Percentiles rank a stretch among this genome's conserved stretches.
These are phyloP conservation scores for Pythium plurisporium DNA, from an alignment of 352 stramenopile species.

Conservation along the genomic window DNA sequence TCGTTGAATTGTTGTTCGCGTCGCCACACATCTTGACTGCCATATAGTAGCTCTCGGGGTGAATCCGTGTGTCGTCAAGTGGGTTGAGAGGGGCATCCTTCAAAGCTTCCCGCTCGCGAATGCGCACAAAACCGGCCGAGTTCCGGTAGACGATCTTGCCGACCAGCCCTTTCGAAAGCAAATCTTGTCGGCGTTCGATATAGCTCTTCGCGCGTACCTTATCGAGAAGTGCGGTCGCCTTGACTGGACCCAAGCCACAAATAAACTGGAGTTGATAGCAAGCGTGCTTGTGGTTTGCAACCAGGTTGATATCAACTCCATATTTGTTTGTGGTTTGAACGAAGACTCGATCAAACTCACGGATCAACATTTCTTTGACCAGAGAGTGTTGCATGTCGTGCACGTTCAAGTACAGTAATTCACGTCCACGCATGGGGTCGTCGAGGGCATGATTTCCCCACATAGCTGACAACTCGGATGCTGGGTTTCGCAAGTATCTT, in stretches of 20 bases:
- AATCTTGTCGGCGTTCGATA: conserved; percentile 80
- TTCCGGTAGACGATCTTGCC: conserved; percentile 88
- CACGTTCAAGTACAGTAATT: conserved; percentile 84
- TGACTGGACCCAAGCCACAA: conserved; percentile 76
- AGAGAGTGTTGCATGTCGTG: conserved; percentile 84
- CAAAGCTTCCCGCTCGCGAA: conserved; percentile 80
- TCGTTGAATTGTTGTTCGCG: conserved; percentile 89
- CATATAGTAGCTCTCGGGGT: conserved; percentile 91
- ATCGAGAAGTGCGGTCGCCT: conserved; percentile 73
- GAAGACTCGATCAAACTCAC: conserved; percentile 86
- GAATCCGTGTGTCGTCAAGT: conserved; percentile 84
- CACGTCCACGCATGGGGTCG: conserved; percentile 69
- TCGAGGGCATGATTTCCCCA: conserved; percentile 81
- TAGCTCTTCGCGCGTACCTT: conserved; percentile 83
- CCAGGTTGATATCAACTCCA: conserved; percentile 84
- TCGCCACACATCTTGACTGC: conserved; percentile 89
- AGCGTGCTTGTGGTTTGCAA: conserved; percentile 87
- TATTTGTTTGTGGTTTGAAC: conserved; percentile 85
- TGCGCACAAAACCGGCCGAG: conserved; percentile 82
- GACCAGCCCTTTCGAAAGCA: conserved; percentile 79
- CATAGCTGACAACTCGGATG: conserved; percentile 81
- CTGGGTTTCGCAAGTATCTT: conserved; percentile 80
- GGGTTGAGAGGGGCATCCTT: conserved; percentile 83
- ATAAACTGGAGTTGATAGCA: conserved; percentile 88
- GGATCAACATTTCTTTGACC: conserved; percentile 80